Evolutionary conservation across 345 rosid species (phyloP), one percentile per base, ranked within the genome.

Genomic region (Chamaenerion angustifolium): DNA sequence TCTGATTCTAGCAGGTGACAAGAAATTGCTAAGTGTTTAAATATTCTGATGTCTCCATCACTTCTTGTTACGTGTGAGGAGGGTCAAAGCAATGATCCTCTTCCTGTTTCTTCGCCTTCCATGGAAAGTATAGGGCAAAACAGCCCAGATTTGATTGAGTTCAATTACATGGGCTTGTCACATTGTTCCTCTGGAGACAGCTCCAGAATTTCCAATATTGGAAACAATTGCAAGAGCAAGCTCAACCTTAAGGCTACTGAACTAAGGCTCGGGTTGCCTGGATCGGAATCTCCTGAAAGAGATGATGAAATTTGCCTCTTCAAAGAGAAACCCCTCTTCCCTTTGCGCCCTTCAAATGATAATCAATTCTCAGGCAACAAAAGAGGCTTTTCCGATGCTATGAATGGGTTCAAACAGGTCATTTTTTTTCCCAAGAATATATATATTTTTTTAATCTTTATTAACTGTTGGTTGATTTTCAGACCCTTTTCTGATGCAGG

Each of bases 211-310:
- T 67, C 74, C 15, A 66, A 17, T 37, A 48, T 48, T 12, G 52
- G 68, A 0, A 57, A 58, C 49, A 71, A 58, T 4, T 55, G 48
- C 52, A 76, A 76, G 56, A 59, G 41, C 42, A 64, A 59, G 56
- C 57, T 72, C 56, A 72, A 75, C 66, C 62, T 73, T 18, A 79
- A 73, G 60, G 82, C 79, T 54, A 76, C 76, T 4, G 85, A 79
- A 58, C 58, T 79, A 17, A 66, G 76, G 55, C 82, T 79, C n/a
- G 82, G 85, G 35, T 79, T 76, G 65, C 85, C 82, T 13, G 82
- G 85, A 54, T 73, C 77, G 10, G 81, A 52, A 45, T 73, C 79
- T 6, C 82, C 72, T 13, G 61, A 62, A 59, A 71, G 77, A 48
- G 66, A 61, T 35, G 43, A 45, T 7, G 69, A 72, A 16, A 54